Conservation (phyloP, 352 stramenopile genomes). For the Phytophthora ohioensis region DNA sequence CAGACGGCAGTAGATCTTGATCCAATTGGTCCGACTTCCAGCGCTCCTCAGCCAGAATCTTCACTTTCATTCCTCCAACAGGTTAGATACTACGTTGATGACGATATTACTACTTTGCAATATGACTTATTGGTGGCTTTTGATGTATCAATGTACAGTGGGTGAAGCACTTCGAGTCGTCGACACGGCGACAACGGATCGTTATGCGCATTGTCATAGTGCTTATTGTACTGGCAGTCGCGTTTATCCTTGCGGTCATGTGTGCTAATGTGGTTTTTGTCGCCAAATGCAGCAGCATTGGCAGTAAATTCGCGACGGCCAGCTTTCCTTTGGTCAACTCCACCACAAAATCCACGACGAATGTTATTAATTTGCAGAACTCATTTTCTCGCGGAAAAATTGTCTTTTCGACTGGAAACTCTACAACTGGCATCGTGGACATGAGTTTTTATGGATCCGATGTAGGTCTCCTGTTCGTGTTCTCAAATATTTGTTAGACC, state of each 20-base stretch:
- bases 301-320: constrained; percentile 52
- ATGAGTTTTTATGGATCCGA: constrained; percentile 58
- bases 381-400: constrained; percentile 56
- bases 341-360: constrained; percentile 11
- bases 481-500: background rate
- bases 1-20: constrained; percentile 31
- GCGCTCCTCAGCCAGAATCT: constrained; percentile 8
- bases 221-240: constrained; percentile 54
- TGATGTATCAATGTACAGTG: constrained; percentile 43
- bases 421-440: constrained; percentile 36
- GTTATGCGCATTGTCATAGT: constrained; percentile 64
- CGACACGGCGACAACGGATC: constrained; percentile 70
- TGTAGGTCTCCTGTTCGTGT: constrained; percentile 29
- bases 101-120: background rate
- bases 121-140: background rate
- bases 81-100: constrained; percentile 10
- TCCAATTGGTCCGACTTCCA: constrained; percentile 10
- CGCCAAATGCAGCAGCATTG: constrained; percentile 74
- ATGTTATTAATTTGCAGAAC: constrained; percentile 45
- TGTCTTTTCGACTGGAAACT: constrained; percentile 29
- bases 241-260: constrained; percentile 66
- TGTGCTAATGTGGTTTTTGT: constrained; percentile 73
- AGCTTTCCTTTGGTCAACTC: constrained; percentile 51
- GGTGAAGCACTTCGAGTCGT: constrained; percentile 64
- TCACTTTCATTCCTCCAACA: constrained; percentile 35